Base-by-base conservation (phyloP, 768 basidiomycete species). In the Coprinopsis marcescibilis region DNA sequence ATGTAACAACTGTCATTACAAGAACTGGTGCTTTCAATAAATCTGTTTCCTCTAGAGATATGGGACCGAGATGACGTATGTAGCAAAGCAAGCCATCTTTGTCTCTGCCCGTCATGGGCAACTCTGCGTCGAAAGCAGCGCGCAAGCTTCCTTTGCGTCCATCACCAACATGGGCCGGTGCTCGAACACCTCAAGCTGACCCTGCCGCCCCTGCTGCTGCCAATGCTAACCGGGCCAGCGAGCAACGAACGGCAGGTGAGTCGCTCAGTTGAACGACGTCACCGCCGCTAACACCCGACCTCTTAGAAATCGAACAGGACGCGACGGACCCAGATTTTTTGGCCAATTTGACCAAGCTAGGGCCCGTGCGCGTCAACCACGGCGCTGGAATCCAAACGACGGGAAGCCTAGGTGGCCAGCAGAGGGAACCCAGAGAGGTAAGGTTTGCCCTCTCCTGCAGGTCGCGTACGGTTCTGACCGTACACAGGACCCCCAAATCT, bases 291-390 rank as follows among this genome's bases (percentile, higher is more conserved):
- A 26, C n/a, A 17, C 46, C 15, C 36, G 33, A 29, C 7, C 17
- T 20, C 13, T 35, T 53, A 87, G 85, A 67, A 6, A 80, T 87
- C 55, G 70, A 78, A 45, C 64, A 58, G 44, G 86, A 91, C 54
- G 72, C 78, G n/a, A 70, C 67, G 45, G 87, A 92, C 56, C 84
- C 85, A 1, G 76, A 88, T 21, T 76, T 90, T 42, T 60, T 85
- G 54, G 69, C 76, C 27, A 88, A 85, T 53, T 63, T 92, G 41
- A 75, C 53, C 53, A 68, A 62, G 29, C 66, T 91, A 1, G 87
- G 87, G 1, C 79, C 76, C 11, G 88, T 89, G 19, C 69, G 66
- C 25, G 85, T 90, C 11, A 78, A 87, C 55, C 81, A 84, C 54
- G 76, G 36, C 11, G 10, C 36, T 32, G 36, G 48, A 4, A 44